Conservation (phyloP, 805 yeast species). For the Naumovozyma baii region DNA sequence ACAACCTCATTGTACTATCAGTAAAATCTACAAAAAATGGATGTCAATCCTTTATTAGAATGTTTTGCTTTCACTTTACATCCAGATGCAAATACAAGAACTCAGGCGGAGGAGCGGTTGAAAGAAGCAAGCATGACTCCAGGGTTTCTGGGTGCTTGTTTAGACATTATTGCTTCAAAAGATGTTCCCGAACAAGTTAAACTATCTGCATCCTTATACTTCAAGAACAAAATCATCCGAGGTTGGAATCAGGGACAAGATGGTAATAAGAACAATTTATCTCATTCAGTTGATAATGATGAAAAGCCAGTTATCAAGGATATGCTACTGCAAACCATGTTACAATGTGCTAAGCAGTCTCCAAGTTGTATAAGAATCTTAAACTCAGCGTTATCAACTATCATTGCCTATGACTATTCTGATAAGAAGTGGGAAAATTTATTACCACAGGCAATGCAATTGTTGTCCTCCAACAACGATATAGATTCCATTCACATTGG, state of each 20-base stretch:
- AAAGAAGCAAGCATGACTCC: conserved; percentile 46
- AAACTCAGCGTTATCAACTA: conserved; percentile 42
- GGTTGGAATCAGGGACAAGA: conserved; percentile 43
- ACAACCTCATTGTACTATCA: too few species aligned
- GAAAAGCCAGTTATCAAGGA: conserved; percentile 71
- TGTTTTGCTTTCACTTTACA: conserved; percentile 75
- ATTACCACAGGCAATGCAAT: conserved; percentile 35
- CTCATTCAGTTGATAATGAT: conserved; percentile 42
- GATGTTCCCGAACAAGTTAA: conserved; percentile 45
- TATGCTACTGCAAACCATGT: conserved; percentile 55
- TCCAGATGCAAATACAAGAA: conserved; percentile 50
- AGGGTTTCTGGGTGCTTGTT: conserved; percentile 75
- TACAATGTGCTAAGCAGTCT: conserved; percentile 35
- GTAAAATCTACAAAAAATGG: too few species aligned
- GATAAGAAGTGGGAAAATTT: conserved; percentile 44
- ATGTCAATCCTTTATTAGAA: conserved; percentile 53
- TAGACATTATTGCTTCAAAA: conserved; percentile 55
- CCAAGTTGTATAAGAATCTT: conserved; percentile 35
- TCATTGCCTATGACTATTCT: conserved; percentile 44
- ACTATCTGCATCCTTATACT: conserved; percentile 69
- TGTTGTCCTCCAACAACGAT: conserved; percentile 38
- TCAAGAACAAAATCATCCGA: conserved; percentile 62
- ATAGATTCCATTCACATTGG: conserved; percentile 50
- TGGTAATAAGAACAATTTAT: conserved; percentile 23
- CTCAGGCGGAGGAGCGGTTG: conserved; percentile 61